Evolutionary conservation across 2,329 filamentous ascomycete genomes (phyloP).

Genomic region (Cercospora sp.): DNA sequence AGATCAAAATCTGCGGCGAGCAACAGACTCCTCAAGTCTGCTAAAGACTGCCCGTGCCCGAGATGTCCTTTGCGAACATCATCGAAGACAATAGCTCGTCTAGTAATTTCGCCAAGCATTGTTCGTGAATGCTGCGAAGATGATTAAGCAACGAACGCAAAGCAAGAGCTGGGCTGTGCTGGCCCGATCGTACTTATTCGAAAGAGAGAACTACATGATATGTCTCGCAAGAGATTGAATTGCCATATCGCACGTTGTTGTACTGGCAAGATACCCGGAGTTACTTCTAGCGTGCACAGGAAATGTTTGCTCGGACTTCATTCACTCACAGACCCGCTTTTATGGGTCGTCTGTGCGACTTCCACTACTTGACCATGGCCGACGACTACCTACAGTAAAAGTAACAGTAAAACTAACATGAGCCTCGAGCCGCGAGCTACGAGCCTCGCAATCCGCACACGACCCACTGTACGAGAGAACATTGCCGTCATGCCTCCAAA

Average conservation of each 20-base stretch:
- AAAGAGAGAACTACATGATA: neutral
- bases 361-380: neutral
- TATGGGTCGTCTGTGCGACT: neutral
- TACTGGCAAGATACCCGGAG: neutral
- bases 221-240: neutral
- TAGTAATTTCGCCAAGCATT: neutral
- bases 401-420: no score
- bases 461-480: neutral
- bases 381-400: no score
- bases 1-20: no score
- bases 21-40: no score
- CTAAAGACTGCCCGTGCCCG: no score
- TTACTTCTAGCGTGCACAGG: neutral
- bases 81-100: neutral
- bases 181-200: neutral
- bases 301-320: neutral
- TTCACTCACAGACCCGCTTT: neutral
- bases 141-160: neutral
- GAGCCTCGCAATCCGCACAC: neutral
- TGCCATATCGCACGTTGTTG: neutral
- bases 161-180: neutral
- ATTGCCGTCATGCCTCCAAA: neutral
- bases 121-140: neutral
- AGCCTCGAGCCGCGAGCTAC: no score
- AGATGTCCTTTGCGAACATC: neutral